These are phyloP conservation scores for Fusarium sp. DNA, from an alignment of 2,329 filamentous ascomycete species.

Conservation along the genomic window DNA sequence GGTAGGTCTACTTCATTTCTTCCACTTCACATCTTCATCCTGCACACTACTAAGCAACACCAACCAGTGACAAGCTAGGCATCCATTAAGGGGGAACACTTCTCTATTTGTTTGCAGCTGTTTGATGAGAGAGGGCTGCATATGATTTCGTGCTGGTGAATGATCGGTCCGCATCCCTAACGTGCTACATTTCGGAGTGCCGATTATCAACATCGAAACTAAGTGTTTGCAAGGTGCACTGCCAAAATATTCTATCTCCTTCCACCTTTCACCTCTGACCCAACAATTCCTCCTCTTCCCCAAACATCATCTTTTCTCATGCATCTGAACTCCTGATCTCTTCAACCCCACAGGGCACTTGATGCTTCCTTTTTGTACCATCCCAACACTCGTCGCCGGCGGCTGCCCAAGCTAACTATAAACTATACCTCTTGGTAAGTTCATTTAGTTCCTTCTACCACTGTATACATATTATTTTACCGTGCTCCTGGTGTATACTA, in stretches of 20 bases:
- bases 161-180: background rate
- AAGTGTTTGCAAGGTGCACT: constrained; percentile 5
- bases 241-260: background rate
- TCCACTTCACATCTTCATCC: background rate
- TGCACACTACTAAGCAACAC: background rate
- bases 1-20: background rate
- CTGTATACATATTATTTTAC: background rate
- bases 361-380: background rate
- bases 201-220: background rate
- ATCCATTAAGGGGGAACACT: background rate
- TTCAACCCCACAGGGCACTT: background rate
- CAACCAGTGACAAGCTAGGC: background rate
- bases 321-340: too few relatives aligned
- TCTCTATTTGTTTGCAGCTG: too few relatives aligned
- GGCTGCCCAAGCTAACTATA: background rate
- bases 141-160: background rate
- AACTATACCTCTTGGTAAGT: background rate
- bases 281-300: background rate
- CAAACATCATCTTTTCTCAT: background rate
- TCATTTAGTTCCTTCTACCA: background rate
- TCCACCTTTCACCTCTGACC: background rate
- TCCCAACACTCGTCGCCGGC: background rate
- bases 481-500: background rate
- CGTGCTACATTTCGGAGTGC: background rate
- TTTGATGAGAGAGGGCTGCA: background rate